Base-by-base conservation (phyloP, 805 yeast species). In the Wickerhamomyces strasburgensis region DNA sequence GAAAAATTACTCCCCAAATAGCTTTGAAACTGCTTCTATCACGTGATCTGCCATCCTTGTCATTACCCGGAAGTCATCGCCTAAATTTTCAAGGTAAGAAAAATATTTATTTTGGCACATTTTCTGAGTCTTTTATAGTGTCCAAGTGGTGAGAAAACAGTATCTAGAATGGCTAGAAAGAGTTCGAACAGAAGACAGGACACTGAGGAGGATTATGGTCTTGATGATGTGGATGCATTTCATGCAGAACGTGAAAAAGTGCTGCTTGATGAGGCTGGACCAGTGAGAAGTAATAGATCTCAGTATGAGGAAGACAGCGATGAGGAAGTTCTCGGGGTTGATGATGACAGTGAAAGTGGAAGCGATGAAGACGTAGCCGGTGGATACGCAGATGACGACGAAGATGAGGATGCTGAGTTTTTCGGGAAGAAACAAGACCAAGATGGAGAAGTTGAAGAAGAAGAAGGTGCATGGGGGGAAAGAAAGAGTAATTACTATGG, bases 161-260 rank as follows among this genome's bases (percentile, higher is more conserved):
- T n/a, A 23, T 18, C n/a, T n/a, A 26, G 11, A 37, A 47, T 51
- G 52, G 52, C 45, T 21, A 44, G 29, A 21, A 48, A 42, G 43
- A 41, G 33, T 38, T 35, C 34, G 28, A 31, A 38, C 19, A 37
- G 31, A 11, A 37, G 31, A 11, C 42, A 39, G 28, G 28, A 16
- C 7, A 30, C 31, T 3, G 49, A 47, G 11, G 61, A 52, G 15
- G 68, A 65, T 36, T 62, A 72, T 43, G 84, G 77, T 1, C 53
- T 73, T 21, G 77, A 78, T 55, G 89, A 82, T 47, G 79, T 82
- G 8, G 90, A 83, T 50, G 75, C 73, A 9, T 83, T 81, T 57
- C 78, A 76, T 44, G 71, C 73, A 6, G 74, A 72, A 36, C 67
- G 66, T 48, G 87, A 81, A 49, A 69, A 73, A 51, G 54, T 78